These are phyloP conservation scores for Castanea mollissima DNA, from an alignment of 306 rosid genomes.

Conservation along the genomic window DNA sequence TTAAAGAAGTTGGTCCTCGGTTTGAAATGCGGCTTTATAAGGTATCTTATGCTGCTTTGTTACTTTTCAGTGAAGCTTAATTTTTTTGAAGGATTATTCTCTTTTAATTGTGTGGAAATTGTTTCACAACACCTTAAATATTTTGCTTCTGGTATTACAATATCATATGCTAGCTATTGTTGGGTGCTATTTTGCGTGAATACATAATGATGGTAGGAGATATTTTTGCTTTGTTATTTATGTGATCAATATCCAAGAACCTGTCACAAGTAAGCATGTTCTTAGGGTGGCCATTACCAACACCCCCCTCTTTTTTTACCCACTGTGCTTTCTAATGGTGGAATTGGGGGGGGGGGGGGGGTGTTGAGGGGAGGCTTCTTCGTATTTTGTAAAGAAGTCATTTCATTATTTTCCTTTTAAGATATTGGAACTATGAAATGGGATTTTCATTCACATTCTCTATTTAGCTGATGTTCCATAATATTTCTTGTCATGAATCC, in stretches of 20 bases:
- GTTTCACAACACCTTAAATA: background rate
- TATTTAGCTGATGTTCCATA: background rate
- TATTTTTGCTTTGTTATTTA: background rate
- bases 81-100: conserved; percentile 14
- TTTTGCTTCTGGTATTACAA: background rate
- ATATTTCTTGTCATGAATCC: background rate
- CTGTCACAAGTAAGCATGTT: no score
- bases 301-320: no score
- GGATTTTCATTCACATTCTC: background rate
- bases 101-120: background rate
- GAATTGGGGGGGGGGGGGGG: no score
- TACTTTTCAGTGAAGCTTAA: conserved; percentile 2
- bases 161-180: background rate
- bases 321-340: no score
- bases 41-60: conserved; percentile 43
- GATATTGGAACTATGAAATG: background rate
- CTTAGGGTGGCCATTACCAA: no score
- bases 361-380: no score
- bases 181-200: background rate
- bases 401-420: background rate
- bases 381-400: background rate
- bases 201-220: background rate
- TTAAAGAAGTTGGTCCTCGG: conserved; percentile 94
- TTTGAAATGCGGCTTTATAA: conserved; percentile 75
- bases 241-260: background rate